These are phyloP conservation scores for Beta lomatogona DNA, from an alignment of 179 eudicot species.

Conservation along the genomic window DNA sequence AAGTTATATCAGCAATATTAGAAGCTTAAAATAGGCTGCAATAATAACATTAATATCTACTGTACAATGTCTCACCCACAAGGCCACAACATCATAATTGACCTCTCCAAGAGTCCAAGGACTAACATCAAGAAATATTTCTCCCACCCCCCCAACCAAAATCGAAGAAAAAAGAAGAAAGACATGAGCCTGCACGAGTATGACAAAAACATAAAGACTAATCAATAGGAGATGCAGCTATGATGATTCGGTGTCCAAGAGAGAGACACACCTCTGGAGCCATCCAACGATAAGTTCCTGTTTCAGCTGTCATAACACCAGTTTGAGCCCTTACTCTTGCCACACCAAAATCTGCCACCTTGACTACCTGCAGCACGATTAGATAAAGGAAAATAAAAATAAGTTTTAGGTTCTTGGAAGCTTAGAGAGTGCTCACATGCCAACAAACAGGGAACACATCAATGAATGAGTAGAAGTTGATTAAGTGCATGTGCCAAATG, in stretches of 20 bases:
- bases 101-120: background rate
- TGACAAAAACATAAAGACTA: no score
- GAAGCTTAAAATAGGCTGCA: background rate
- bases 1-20: background rate
- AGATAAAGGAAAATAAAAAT: background rate
- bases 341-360: conserved; percentile 89
- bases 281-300: conserved; percentile 91
- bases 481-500: background rate
- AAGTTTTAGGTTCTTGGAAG: background rate
- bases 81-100: background rate
- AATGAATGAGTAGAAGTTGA: background rate
- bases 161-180: background rate
- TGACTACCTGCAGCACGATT: conserved; percentile 56
- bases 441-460: background rate
- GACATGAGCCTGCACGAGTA: background rate
- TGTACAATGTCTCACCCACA: background rate
- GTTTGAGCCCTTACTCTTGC: conserved; percentile 76
- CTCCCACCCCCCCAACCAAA: background rate
- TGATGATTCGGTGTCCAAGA: background rate
- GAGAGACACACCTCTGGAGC: conserved; percentile 72
- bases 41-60: background rate
- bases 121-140: background rate
- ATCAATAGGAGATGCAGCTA: no score
- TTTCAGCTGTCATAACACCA: conserved; percentile 91
- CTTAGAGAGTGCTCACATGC: background rate